phyloP scores from a whole-genome alignment of 768 basidiomycete species.

The Tylopilus vinaceipallidus region DNA sequence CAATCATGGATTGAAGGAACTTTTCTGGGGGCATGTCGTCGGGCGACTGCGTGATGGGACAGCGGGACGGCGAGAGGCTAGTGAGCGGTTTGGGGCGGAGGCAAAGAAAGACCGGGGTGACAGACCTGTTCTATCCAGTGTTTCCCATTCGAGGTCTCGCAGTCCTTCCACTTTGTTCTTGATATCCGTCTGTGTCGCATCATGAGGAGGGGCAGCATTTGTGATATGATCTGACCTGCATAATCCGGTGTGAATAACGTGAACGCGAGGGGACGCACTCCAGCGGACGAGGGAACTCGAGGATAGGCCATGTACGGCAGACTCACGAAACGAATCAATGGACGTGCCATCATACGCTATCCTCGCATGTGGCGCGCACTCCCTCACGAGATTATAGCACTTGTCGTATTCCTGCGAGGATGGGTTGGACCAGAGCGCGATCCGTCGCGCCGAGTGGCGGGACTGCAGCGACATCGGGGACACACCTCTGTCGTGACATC shows the following conservation, averaged over 20 bases:
- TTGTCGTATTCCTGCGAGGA: conserved; percentile 66
- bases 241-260: not conserved
- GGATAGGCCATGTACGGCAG: not conserved
- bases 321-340: conserved; percentile 68
- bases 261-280: not conserved
- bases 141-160: conserved; percentile 58
- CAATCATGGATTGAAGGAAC: conserved; percentile 72
- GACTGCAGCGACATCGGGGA: not conserved
- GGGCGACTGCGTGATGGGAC: conserved; percentile 37
- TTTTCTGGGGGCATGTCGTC: conserved; percentile 64
- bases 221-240: conserved; percentile 66
- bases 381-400: conserved; percentile 56
- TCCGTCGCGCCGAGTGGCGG: conserved; percentile 2
- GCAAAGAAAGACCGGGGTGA: conserved; percentile 3
- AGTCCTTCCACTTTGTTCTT: conserved; percentile 70
- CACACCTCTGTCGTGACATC: conserved; percentile 66
- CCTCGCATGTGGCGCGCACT: conserved; percentile 58
- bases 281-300: too few species aligned
- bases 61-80: not conserved
- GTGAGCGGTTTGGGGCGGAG: not conserved
- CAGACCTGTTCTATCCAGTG: conserved; percentile 81
- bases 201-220: conserved; percentile 79
- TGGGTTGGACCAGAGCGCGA: conserved; percentile 3
- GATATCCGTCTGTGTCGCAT: conserved; percentile 83
- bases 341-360: conserved; percentile 54